phyloP scores from a whole-genome alignment of 2,329 filamentous ascomycete species.

The Aureobasidium lini region DNA sequence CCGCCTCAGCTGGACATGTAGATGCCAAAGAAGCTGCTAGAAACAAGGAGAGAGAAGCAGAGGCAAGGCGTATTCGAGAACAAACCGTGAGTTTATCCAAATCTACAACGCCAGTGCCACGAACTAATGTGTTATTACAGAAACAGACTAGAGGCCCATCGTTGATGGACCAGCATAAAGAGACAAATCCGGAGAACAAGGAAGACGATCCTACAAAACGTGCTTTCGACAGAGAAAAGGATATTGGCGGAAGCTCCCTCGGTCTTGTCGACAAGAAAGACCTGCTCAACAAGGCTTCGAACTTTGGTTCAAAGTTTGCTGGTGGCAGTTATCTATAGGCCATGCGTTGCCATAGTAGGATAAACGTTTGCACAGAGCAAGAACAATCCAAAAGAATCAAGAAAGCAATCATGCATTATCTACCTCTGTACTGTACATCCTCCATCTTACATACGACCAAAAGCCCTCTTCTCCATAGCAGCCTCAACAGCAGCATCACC shows the following conservation, averaged over 20 bases:
- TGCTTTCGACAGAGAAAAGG: slow-evolving; percentile 86
- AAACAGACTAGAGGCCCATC: slow-evolving; percentile 29
- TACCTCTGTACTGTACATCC: background rate
- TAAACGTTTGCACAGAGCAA: background rate
- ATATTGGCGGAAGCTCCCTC: slow-evolving; percentile 74
- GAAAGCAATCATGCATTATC: background rate
- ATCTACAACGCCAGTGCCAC: slow-evolving; percentile 12
- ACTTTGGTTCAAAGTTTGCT: slow-evolving; percentile 75
- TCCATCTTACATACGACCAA: slow-evolving; percentile 17
- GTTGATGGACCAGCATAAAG: slow-evolving; percentile 40
- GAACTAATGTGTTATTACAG: slow-evolving; percentile 24
- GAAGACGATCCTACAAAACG: slow-evolving; percentile 88
- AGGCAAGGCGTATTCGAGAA: slow-evolving; percentile 46
- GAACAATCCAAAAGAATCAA: background rate
- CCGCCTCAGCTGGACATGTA: background rate
- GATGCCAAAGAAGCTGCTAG: slow-evolving; percentile 9
- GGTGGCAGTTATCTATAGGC: slow-evolving; percentile 56
- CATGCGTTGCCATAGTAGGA: background rate
- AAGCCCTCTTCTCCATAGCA: slow-evolving; percentile 61
- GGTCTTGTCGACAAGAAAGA: slow-evolving; percentile 61
- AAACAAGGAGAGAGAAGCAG: slow-evolving; percentile 35
- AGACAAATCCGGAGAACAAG: slow-evolving; percentile 48
- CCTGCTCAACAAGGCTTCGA: slow-evolving; percentile 67
- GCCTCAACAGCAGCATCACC: slow-evolving; percentile 55
- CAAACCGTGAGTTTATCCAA: slow-evolving; percentile 45